Conservation (phyloP, 768 basidiomycete genomes). For the Hypholoma sublateritium region DNA sequence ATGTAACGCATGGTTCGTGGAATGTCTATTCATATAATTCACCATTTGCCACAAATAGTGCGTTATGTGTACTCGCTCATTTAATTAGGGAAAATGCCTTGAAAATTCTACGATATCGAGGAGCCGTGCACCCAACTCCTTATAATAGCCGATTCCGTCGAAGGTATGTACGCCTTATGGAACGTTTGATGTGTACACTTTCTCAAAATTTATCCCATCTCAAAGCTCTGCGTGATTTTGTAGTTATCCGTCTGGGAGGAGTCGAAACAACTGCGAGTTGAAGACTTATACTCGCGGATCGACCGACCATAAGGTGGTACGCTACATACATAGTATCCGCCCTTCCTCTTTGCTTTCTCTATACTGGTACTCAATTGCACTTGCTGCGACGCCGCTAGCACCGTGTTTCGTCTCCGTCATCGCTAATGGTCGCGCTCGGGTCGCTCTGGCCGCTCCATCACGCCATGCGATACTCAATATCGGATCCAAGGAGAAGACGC, state of each 20-base stretch:
- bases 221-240: slow-evolving; percentile 37
- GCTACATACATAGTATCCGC: no score
- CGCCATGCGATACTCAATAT: no score
- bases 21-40: slow-evolving; percentile 49
- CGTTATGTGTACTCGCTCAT: slow-evolving; percentile 62
- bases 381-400: neutral
- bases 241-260: slow-evolving; percentile 32
- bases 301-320: no score
- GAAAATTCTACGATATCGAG: slow-evolving; percentile 33
- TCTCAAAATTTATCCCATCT: neutral
- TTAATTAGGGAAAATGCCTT: slow-evolving; percentile 67
- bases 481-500: no score
- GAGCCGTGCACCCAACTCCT: slow-evolving; percentile 65
- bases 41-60: slow-evolving; percentile 35
- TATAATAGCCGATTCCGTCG: slow-evolving; percentile 47
- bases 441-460: no score
- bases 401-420: no score
- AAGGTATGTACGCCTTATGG: slow-evolving; percentile 27
- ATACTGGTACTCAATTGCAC: no score
- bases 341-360: no score
- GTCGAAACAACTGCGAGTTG: slow-evolving; percentile 25
- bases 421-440: no score
- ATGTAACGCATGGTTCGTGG: slow-evolving; percentile 61
- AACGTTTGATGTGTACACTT: neutral
- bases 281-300: slow-evolving; percentile 5